These are phyloP conservation scores for Aegilops speltoides DNA, from an alignment of 176 grass and related monocot species.

Conservation along the genomic window DNA sequence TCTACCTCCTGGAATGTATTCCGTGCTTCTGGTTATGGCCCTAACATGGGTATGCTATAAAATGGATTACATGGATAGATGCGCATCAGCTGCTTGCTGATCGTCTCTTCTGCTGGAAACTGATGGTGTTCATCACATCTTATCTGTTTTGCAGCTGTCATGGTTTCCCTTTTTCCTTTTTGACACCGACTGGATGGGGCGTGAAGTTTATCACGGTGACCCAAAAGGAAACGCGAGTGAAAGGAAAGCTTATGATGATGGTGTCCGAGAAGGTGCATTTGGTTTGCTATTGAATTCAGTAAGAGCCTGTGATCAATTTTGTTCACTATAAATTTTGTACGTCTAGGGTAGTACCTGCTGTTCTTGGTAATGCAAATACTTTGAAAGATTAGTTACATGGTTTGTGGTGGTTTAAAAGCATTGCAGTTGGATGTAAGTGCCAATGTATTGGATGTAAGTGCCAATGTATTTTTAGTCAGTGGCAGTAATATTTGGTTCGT, in stretches of 20 bases:
- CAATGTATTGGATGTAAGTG: too few species aligned
- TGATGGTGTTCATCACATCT: constrained; percentile 21
- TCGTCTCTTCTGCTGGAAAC: background rate
- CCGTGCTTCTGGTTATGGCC: constrained; percentile 93
- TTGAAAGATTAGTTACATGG: background rate
- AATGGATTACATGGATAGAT: constrained; percentile 3
- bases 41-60: constrained; percentile 82
- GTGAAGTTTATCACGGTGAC: constrained; percentile 93
- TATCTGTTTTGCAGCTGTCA: constrained; percentile 62
- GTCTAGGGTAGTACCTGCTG: background rate
- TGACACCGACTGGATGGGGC: constrained; percentile 99
- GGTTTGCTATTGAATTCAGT: constrained; percentile 29
- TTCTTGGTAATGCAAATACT: background rate
- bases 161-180: constrained; percentile 99
- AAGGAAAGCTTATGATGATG: constrained; percentile 64
- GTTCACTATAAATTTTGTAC: constrained; percentile 6
- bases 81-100: background rate
- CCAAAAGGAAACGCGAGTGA: constrained; percentile 75
- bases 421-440: background rate
- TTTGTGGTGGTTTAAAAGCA: background rate
- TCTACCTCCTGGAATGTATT: constrained; percentile 86
- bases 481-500: constrained; percentile 11
- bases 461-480: background rate
- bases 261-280: constrained; percentile 63
- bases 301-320: constrained; percentile 51